Evolutionary conservation across 2,329 filamentous ascomycete species (phyloP).

Genomic region (Aspergillus pseudonomiae): DNA sequence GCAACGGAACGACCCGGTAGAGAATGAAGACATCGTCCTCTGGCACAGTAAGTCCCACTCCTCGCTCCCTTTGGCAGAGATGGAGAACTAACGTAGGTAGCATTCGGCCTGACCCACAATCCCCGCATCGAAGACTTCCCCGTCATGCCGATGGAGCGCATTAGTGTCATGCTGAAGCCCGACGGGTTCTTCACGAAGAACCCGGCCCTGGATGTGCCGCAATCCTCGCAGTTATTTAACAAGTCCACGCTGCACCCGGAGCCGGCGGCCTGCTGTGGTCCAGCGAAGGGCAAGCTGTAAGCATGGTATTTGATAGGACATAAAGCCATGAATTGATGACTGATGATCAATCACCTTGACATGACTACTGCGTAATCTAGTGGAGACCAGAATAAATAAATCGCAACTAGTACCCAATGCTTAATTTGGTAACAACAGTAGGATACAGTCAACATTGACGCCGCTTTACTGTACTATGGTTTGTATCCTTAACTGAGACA

Average conservation of each 20-base stretch:
- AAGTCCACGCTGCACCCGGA: conserved; percentile 41
- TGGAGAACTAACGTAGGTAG: conserved; percentile 25
- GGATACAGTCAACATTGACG: too few relatives aligned
- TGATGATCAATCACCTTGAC: background rate
- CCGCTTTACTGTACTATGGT: too few relatives aligned
- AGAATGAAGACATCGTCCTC: conserved; percentile 49
- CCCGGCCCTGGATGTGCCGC: conserved; percentile 52
- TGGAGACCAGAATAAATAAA: too few relatives aligned
- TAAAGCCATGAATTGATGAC: background rate
- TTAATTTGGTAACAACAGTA: too few relatives aligned
- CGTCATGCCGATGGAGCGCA: conserved; percentile 67
- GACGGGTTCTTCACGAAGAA: conserved; percentile 57
- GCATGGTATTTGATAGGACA: background rate
- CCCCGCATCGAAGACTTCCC: conserved; percentile 68
- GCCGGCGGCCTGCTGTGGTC: conserved; percentile 27
- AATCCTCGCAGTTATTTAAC: conserved; percentile 46
- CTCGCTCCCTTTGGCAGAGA: background rate
- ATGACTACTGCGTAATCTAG: too few relatives aligned
- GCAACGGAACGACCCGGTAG: conserved; percentile 48
- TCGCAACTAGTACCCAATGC: too few relatives aligned
- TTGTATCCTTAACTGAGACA: too few relatives aligned
- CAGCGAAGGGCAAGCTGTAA: background rate
- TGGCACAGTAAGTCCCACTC: conserved; percentile 40
- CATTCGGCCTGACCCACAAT: conserved; percentile 64
- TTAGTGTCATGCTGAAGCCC: conserved; percentile 52